Base-by-base conservation (phyloP, 305 asterid species). In the Fraxinus platypoda region DNA sequence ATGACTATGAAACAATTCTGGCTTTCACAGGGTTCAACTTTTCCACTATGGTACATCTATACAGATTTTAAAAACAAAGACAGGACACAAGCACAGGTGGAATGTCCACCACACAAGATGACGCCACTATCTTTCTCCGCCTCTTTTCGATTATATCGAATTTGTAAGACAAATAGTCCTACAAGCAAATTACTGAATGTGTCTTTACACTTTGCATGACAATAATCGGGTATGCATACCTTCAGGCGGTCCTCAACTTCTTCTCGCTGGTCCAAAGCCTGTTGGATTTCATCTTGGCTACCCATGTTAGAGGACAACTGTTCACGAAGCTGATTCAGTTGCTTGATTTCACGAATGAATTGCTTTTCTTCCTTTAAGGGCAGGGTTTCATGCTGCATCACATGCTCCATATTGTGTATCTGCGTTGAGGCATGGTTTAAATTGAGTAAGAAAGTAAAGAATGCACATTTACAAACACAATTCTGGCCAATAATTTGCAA, bases 331-430 rank as follows among this genome's bases (percentile, higher is more conserved):
- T 93, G 97, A 89, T 92, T 94, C 87, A 96, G 87, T 86, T 90
- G 98, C 87, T 94, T 96, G 85, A 96, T 94, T 84, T 93, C 98
- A 59, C 97, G 95, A 87, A 94, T 91, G 77, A 88, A 81, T 77
- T 87, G 91, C 37, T 94, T 93, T 89, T 94, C 98, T 87, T 94
- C 96, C 83, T 91, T 93, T 82, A 94, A 86, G 37, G 92, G 90
- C 72, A 92, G 87, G 59, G 99, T 93, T 86, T 96, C 98, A 76
- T 96, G 99, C 78, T 91, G 92, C 81, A 96, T 94, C 91, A 86
- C 89, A 87, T 87, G 91, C 79, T 93, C 98, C 92, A 92, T 85
- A 64, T 84, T 85, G 78, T 81, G 79, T 77, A 93, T 91, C 99
- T 94, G 97, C 81, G 23, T 23, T 38, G 41, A 74, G 82, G 76